Conservation (phyloP, 2,329 filamentous ascomycete species). For the Diaporthe aspalathi region DNA sequence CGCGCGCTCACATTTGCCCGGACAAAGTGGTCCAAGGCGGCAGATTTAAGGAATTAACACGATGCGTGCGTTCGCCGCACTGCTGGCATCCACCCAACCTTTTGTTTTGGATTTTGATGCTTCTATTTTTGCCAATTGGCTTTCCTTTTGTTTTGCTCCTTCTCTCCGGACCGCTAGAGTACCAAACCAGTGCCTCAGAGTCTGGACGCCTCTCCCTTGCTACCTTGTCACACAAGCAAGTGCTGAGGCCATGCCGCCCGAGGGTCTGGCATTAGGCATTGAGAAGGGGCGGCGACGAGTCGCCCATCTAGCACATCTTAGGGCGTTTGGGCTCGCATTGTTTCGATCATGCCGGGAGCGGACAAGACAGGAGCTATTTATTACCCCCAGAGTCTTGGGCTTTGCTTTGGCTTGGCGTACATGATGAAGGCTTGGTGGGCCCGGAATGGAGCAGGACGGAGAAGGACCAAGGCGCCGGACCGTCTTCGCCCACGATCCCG, state of each 20-base stretch:
- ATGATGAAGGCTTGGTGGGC: slow-evolving; percentile 5
- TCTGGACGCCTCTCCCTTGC: too few relatives aligned
- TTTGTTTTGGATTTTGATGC: slow-evolving; percentile 9
- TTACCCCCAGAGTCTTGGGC: not conserved
- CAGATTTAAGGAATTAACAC: slow-evolving; percentile 37
- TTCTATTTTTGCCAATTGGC: not conserved
- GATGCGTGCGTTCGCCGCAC: slow-evolving; percentile 40
- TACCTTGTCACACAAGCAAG: not conserved
- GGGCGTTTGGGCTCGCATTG: slow-evolving; percentile 12
- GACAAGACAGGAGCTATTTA: not conserved
- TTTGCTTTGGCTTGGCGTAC: not conserved
- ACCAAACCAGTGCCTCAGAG: not conserved
- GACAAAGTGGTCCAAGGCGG: slow-evolving; percentile 35
- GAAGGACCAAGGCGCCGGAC: slow-evolving; percentile 17
- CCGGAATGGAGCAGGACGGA: not conserved
- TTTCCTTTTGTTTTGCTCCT: not conserved
- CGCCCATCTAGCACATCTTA: not conserved
- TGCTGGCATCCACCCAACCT: slow-evolving; percentile 31
- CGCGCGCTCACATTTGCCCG: slow-evolving; percentile 30
- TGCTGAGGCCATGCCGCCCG: not conserved
- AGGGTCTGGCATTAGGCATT: not conserved
- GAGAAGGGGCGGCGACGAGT: not conserved
- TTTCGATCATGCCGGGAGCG: not conserved
- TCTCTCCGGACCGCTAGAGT: not conserved
- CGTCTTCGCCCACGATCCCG: not conserved